phyloP scores from a whole-genome alignment of 148 eudicot genomes.

The Chenopodium suecicum region DNA sequence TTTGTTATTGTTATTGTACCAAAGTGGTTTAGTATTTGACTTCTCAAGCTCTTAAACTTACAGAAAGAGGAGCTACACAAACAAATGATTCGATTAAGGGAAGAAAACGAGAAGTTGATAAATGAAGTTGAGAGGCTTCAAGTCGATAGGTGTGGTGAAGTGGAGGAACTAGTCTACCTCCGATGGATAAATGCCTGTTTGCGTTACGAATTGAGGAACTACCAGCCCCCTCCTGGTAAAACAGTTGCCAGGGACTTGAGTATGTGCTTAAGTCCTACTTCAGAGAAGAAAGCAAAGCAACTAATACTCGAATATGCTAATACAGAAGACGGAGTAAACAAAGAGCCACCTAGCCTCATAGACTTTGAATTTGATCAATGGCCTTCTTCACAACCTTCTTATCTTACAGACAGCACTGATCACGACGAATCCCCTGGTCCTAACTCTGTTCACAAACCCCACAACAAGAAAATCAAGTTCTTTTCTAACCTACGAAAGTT shows the following conservation, averaged over 20 bases:
- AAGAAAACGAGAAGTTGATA: conserved; percentile 51
- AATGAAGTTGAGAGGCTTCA: conserved; percentile 64
- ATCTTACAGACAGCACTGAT: conserved; percentile 56
- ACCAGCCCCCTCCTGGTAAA: conserved; percentile 59
- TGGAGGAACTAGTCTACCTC: conserved; percentile 78
- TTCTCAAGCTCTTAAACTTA: not conserved
- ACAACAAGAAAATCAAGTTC: conserved; percentile 41
- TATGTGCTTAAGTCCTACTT: conserved; percentile 67
- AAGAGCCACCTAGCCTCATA: conserved; percentile 20
- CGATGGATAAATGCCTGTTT: conserved; percentile 95
- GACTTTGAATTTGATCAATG: conserved; percentile 62
- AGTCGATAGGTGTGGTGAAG: conserved; percentile 63
- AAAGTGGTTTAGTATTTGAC: not conserved
- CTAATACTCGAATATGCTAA: conserved; percentile 73
- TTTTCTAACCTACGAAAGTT: conserved; percentile 58
- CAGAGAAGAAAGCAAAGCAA: conserved; percentile 73
- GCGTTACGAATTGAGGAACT: conserved; percentile 69
- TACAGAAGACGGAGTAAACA: conserved; percentile 47
- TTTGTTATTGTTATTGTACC: no score
- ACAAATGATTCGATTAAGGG: conserved; percentile 42
- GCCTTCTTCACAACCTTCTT: conserved; percentile 58
- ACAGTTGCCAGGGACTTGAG: conserved; percentile 74
- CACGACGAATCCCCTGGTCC: conserved; percentile 49
- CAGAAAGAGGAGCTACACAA: conserved; percentile 56
- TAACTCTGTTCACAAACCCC: conserved; percentile 30